Evolutionary conservation across 2,329 filamentous ascomycete genomes (phyloP), one percentile per base, ranked within the genome.

Genomic region (Aspergillus floridensis): DNA sequence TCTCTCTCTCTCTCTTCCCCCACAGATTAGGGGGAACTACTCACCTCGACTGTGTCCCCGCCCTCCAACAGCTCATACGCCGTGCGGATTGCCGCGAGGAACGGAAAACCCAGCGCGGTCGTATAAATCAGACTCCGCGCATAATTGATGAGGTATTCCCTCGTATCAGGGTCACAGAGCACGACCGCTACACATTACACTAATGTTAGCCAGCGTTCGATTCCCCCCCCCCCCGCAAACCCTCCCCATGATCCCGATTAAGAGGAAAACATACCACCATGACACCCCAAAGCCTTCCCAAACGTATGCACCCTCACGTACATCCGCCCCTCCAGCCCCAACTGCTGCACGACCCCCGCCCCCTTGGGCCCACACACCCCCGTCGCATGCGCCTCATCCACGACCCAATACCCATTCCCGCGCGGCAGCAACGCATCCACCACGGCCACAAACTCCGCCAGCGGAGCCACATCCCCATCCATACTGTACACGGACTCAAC

Each of bases 401-500:
- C 76, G 12, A 85, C 70, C 32, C 86, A 77, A 62, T 84, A 78
- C 2, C 74, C 79, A 61, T 90, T 90, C 0, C 80, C 80, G 0
- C 61, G 60, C 0, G 87, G 84, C 0, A 92, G 74, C 0, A 82
- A 67, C 1, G 76, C 72, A 46, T 88, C 81, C 0, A 89, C 81
- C 4, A 84, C 77, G 0, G 80, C 72, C 1, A 89, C 80, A 19
- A 93, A 83, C 5, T 86, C 81, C 11, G 69, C 67, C 11, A 95
- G 76, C 0, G 88, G 88, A 0, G 84, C 84, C 19, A 91, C 76
- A 65, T 93, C 89, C 0, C 91, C 91, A 56, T 93, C 90, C 91
- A 95, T 95, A 71, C 89, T 92, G 72, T 95, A 93, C 0, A 92
- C 79, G 0, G 83, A 84, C 65, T 92, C 89, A 0, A 91, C 80